These are phyloP conservation scores for Aspergillus clavatus DNA, from an alignment of 2,329 filamentous ascomycete genomes.

Conservation along the genomic window DNA sequence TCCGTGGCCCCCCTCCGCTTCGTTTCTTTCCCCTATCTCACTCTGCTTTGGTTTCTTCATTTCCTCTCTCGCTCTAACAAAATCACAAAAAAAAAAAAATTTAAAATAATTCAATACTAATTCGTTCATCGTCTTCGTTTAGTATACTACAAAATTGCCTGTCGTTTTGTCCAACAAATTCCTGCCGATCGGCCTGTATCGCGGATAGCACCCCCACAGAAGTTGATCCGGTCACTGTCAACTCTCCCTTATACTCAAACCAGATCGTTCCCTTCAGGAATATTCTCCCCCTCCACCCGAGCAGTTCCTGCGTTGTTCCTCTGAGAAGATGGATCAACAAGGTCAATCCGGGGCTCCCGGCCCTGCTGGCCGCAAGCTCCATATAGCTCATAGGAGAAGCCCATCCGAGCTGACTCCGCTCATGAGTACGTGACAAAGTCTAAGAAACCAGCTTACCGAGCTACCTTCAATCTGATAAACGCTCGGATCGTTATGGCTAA, in stretches of 20 bases:
- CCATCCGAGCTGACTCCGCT: slow-evolving; percentile 94
- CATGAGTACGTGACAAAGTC: slow-evolving; percentile 71
- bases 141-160: slow-evolving; percentile 13
- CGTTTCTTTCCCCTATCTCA: slow-evolving; percentile 10
- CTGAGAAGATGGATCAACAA: slow-evolving; percentile 60
- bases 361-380: slow-evolving; percentile 80
- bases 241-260: slow-evolving; percentile 23
- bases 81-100: no score
- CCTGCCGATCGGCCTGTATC: slow-evolving; percentile 25
- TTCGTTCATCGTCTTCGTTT: neutral
- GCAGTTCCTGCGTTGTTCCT: slow-evolving; percentile 16
- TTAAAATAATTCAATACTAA: neutral
- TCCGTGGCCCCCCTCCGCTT: slow-evolving; percentile 13
- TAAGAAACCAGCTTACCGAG: neutral
- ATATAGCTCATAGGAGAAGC: slow-evolving; percentile 95
- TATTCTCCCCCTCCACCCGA: neutral
- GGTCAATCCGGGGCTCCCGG: slow-evolving; percentile 56
- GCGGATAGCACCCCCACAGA: slow-evolving; percentile 20
- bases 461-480: no score
- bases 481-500: slow-evolving; percentile 32
- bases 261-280: slow-evolving; percentile 8
- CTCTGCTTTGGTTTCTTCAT: slow-evolving; percentile 6
- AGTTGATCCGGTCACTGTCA: slow-evolving; percentile 22
- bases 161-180: slow-evolving; percentile 19
- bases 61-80: slow-evolving; percentile 2